Percentiles rank a stretch among this genome's conserved stretches.
These are phyloP conservation scores for Grigorovia jiainica DNA, from an alignment of 805 yeast species.

Conservation along the genomic window DNA sequence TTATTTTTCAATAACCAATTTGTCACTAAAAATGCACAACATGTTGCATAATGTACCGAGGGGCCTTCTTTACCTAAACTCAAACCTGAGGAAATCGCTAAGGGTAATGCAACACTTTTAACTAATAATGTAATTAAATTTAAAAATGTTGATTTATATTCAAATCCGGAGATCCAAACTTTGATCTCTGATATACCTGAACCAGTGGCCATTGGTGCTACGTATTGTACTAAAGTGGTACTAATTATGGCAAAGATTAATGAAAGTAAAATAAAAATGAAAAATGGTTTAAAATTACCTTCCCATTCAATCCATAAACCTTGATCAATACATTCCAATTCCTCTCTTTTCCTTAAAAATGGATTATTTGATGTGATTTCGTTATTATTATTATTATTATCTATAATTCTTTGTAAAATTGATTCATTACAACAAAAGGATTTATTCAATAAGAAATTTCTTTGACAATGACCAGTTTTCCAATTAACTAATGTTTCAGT, in stretches of 20 bases:
- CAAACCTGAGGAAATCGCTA: constrained; percentile 87
- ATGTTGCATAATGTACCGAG: constrained; percentile 93
- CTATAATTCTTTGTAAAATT: not conserved
- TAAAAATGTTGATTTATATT: constrained; percentile 59
- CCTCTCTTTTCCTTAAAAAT: constrained; percentile 18
- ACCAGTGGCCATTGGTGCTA: constrained; percentile 91
- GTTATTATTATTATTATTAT: constrained; percentile 15
- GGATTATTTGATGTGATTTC: too few relatives aligned
- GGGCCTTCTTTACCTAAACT: constrained; percentile 98
- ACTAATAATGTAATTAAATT: constrained; percentile 62
- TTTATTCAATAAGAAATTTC: constrained; percentile 59
- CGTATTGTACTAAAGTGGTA: constrained; percentile 55
- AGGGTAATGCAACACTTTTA: constrained; percentile 73
- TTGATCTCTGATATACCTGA: constrained; percentile 96
- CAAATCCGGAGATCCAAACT: constrained; percentile 86
- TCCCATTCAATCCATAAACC: constrained; percentile 62
- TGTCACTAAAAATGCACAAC: constrained; percentile 81
- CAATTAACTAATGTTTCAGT: constrained; percentile 82
- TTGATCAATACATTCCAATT: constrained; percentile 39
- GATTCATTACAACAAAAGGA: constrained; percentile 65
- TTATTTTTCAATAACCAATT: constrained; percentile 36
- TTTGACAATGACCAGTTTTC: constrained; percentile 68
- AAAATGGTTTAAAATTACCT: constrained; percentile 36
- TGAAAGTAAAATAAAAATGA: constrained; percentile 51
- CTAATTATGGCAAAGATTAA: constrained; percentile 53